Evolutionary conservation across 2,329 filamentous ascomycete genomes (phyloP).

Genomic region (Thelonectria discophora): DNA sequence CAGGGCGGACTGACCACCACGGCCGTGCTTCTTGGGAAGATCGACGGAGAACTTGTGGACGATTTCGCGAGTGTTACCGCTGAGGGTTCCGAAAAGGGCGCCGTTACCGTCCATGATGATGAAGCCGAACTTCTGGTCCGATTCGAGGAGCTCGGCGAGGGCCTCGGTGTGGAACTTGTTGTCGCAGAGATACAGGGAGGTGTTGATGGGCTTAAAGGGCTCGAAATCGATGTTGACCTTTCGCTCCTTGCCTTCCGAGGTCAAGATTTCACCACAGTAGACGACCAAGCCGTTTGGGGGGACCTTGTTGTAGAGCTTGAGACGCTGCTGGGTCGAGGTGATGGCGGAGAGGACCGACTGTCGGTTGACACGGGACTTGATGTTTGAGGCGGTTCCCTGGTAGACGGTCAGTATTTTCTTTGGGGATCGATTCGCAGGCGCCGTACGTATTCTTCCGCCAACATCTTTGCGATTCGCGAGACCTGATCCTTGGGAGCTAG

Average conservation of each 20-base stretch:
- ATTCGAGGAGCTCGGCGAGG: conserved; percentile 94
- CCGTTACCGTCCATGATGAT: conserved; percentile 99
- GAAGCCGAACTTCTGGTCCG: conserved; percentile 98
- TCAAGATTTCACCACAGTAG: conserved; percentile 99
- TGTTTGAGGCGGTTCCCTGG: conserved; percentile 97
- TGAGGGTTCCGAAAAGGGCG: conserved; percentile 94
- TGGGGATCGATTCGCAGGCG: neutral
- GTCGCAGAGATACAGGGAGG: conserved; percentile 98
- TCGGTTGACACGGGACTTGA: conserved; percentile 99
- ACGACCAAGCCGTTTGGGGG: conserved; percentile 97
- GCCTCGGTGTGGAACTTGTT: conserved; percentile 99
- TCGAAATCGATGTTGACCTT: conserved; percentile 99
- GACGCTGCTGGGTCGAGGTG: conserved; percentile 97
- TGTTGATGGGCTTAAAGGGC: conserved; percentile 99
- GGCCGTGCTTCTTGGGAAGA: conserved; percentile 99
- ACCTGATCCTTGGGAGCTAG: conserved; percentile 97
- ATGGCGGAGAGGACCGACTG: conserved; percentile 98
- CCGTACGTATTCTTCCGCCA: conserved; percentile 98
- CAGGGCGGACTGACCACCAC: conserved; percentile 99
- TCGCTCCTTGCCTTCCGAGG: conserved; percentile 95
- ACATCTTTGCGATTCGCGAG: conserved; percentile 96
- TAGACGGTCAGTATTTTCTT: conserved; percentile 33
- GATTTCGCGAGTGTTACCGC: conserved; percentile 95
- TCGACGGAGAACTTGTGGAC: conserved; percentile 99
- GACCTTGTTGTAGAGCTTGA: conserved; percentile 99